Percentiles rank a stretch among this genome's conserved stretches.
Conservation (phyloP, 129 eudicot species). For the Deinandra increscens region DNA sequence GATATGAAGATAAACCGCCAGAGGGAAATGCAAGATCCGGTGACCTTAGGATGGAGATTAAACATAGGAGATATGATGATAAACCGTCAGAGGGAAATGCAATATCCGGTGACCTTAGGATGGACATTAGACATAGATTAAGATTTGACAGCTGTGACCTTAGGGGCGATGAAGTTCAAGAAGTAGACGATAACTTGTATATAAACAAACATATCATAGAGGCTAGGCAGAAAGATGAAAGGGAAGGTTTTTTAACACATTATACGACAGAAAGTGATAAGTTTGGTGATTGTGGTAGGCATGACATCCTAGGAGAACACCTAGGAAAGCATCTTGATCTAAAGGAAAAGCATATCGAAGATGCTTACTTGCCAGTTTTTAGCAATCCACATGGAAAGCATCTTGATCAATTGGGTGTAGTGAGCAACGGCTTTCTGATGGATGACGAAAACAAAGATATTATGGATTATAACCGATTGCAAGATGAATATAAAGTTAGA, state of each 20-base stretch:
- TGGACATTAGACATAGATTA: too few species aligned
- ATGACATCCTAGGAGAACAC: conserved; percentile 1
- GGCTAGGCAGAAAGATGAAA: conserved; percentile 19
- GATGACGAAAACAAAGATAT: conserved; percentile 22
- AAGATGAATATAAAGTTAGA: conserved; percentile 27
- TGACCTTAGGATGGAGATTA: too few species aligned
- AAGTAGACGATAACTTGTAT: conserved; percentile 25
- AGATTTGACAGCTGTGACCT: conserved; percentile 21
- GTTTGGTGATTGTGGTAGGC: conserved; percentile 3
- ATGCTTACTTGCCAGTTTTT: conserved; percentile 15
- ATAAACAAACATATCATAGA: conserved; percentile 12
- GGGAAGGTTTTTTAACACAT: neutral
- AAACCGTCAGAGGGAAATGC: too few species aligned
- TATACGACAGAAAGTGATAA: neutral
- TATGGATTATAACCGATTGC: conserved; percentile 20
- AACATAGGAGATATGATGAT: too few species aligned
- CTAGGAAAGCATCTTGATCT: conserved; percentile 6
- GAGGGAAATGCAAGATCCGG: conserved; percentile 18
- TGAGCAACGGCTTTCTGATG: conserved; percentile 11
- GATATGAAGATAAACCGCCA: conserved; percentile 12
- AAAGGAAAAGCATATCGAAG: conserved; percentile 14
- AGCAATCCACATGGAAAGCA: conserved; percentile 12
- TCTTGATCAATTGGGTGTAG: conserved; percentile 22
- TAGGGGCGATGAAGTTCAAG: conserved; percentile 20
- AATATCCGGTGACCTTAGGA: too few species aligned